phyloP scores from a whole-genome alignment of 1,139 yeast species.

The Hyphopichia khmerensis region DNA sequence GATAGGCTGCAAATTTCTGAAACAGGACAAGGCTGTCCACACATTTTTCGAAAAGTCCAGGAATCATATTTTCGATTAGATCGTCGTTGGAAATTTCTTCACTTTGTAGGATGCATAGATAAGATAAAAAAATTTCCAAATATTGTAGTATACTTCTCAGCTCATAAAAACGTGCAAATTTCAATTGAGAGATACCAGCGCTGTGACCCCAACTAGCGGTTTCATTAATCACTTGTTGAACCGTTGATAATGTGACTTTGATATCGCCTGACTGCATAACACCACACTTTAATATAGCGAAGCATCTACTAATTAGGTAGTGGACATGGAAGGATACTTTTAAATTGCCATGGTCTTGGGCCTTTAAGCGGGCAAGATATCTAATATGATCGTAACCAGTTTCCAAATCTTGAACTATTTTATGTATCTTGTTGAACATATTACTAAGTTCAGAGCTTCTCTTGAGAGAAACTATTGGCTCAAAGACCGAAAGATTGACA shows the following conservation, averaged over 20 bases:
- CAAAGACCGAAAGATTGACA: conserved; percentile 30
- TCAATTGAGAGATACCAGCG: conserved; percentile 14
- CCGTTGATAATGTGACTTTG: conserved; percentile 20
- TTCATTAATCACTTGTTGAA: conserved; percentile 23
- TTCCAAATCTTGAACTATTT: conserved; percentile 27
- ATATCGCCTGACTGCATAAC: conserved; percentile 22
- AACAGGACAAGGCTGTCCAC: conserved; percentile 16
- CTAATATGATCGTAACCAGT: conserved; percentile 24
- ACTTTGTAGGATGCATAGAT: conserved; percentile 33
- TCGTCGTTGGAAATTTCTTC: conserved; percentile 29
- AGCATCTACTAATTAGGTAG: conserved; percentile 27
- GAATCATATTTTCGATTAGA: conserved; percentile 18
- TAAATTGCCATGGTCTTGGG: conserved; percentile 16
- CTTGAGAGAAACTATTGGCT: conserved; percentile 23
- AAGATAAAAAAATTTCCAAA: conserved; percentile 29
- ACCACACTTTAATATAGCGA: conserved; percentile 24
- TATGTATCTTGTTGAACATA: conserved; percentile 18
- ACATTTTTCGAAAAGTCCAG: conserved; percentile 21
- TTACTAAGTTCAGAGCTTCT: conserved; percentile 21
- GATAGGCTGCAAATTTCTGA: conserved; percentile 6
- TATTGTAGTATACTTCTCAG: conserved; percentile 27
- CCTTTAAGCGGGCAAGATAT: conserved; percentile 19
- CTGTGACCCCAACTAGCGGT: conserved; percentile 29
- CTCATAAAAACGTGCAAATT: conserved; percentile 23
- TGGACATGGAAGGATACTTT: conserved; percentile 24